Evolutionary conservation across 345 rosid species (phyloP), one percentile per base, ranked within the genome.

Genomic region (Brassica nigra): DNA sequence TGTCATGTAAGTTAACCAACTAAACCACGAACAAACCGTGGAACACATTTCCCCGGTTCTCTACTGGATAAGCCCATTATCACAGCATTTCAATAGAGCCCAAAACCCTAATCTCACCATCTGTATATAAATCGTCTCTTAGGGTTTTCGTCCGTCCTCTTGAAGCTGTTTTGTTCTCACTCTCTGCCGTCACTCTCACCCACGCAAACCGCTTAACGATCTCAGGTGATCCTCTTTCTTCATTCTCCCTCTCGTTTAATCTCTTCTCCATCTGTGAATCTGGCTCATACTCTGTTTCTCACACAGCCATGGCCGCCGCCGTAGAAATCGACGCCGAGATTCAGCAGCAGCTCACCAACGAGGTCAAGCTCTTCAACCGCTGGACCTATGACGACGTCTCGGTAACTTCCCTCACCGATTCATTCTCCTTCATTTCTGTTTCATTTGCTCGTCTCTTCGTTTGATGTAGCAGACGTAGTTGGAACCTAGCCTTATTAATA

Each of bases 331-430:
- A 64, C 69, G 77, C 78, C 1, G 83, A 76, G 70, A 71, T 70
- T 4, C 82, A 78, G 69, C 68, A 68, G 69, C 78, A 72, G 82
- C 84, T 80, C 20, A 84, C 78, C 74, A 68, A 69, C 44, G 93
- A 88, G 10, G 94, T 91, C 75, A 91, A 89, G 86, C 91, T 91
- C 66, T 91, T 91, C 86, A 87, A 88, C 62, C 94, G 89, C 18
- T 91, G 97, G 94, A 69, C 86, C 61, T 91, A 84, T 27, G 97
- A 91, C 1, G 94, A 89, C 9, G 87, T 89, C 33, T 44, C 83
- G 88, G 97, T 91, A 28, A 61, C 30, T 9, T 47, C 4, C 42
- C 39, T 34, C 8, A 6, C 39, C 72, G 8, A 14, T 47, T 36
- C 39, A 8, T 12, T 33, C 11, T 28, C 6, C 54, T 57, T 57